Evolutionary conservation across 208 protist genomes (phyloP).

Genomic region (Angomonas deanei): DNA sequence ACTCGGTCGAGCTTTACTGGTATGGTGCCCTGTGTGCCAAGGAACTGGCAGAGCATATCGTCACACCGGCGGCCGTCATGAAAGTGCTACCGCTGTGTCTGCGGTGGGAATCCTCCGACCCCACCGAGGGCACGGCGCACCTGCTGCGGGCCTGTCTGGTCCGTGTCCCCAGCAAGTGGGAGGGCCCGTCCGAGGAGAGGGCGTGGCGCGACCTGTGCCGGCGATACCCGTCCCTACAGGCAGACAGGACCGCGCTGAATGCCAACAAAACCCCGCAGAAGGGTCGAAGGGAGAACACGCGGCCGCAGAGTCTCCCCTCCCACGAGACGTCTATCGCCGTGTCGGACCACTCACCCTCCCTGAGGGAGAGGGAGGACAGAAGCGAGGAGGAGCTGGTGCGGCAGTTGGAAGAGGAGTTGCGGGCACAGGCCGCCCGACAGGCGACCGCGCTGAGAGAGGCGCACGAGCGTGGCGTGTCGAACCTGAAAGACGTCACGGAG

Average conservation of each 20-base stretch:
- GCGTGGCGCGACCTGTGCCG: background rate
- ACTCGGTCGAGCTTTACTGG: slow-evolving; percentile 1
- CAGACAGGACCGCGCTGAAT: slow-evolving; percentile 13
- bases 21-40: slow-evolving; percentile 4
- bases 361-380: background rate
- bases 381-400: background rate
- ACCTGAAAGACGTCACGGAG: background rate
- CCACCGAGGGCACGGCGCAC: slow-evolving; percentile 1
- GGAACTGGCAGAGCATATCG: background rate
- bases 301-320: background rate
- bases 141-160: background rate
- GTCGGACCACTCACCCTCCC: background rate
- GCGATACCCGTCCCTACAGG: background rate
- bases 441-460: background rate
- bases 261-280: slow-evolving; percentile 2
- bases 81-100: background rate
- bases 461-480: background rate
- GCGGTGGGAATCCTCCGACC: background rate
- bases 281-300: background rate
- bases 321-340: background rate
- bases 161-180: background rate
- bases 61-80: background rate
- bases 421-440: background rate
- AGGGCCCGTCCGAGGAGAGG: background rate
- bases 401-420: background rate